These are phyloP conservation scores for Rhodotorula sp. DNA, from an alignment of 1,284 basidiomycete genomes.

Conservation along the genomic window DNA sequence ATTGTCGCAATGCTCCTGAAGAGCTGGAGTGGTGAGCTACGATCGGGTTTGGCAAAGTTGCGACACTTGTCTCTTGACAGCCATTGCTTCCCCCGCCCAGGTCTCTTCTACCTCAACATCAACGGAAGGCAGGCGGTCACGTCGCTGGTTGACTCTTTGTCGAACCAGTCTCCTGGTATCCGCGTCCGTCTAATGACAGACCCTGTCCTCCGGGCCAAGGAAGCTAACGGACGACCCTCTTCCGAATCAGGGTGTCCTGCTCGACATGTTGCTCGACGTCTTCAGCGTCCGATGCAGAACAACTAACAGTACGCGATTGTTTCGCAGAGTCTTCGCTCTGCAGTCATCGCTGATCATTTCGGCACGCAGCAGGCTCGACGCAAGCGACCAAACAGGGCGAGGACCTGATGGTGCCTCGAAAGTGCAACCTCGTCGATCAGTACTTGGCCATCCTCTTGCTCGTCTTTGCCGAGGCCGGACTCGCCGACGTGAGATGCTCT, in stretches of 20 bases:
- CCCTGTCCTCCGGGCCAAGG: too few relatives aligned
- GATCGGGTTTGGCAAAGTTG: too few relatives aligned
- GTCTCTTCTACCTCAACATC: conserved; percentile 91
- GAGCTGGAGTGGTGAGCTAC: conserved; percentile 83
- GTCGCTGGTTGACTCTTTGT: conserved; percentile 78
- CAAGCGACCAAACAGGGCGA: not conserved
- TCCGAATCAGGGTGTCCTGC: conserved; percentile 69
- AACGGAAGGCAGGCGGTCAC: conserved; percentile 80
- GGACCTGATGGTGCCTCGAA: not conserved
- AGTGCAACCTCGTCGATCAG: conserved; percentile 77
- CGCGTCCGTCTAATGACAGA: conserved; percentile 56
- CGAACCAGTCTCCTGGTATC: conserved; percentile 80
- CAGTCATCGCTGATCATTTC: too few relatives aligned
- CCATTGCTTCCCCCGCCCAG: conserved; percentile 51
- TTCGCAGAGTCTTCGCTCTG: too few relatives aligned
- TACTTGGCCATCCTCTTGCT: conserved; percentile 86
- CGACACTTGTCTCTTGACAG: not conserved
- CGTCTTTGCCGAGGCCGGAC: conserved; percentile 79
- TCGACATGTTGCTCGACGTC: conserved; percentile 93
- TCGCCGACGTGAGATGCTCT: conserved; percentile 66
- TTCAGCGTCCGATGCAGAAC: conserved; percentile 62
- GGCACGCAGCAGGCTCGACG: not conserved
- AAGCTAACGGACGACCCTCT: not conserved
- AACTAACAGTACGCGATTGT: too few relatives aligned
- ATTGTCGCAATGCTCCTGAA: conserved; percentile 80